These are phyloP conservation scores for Ustilago bromivora DNA, from an alignment of 1,284 basidiomycete species.

Conservation along the genomic window DNA sequence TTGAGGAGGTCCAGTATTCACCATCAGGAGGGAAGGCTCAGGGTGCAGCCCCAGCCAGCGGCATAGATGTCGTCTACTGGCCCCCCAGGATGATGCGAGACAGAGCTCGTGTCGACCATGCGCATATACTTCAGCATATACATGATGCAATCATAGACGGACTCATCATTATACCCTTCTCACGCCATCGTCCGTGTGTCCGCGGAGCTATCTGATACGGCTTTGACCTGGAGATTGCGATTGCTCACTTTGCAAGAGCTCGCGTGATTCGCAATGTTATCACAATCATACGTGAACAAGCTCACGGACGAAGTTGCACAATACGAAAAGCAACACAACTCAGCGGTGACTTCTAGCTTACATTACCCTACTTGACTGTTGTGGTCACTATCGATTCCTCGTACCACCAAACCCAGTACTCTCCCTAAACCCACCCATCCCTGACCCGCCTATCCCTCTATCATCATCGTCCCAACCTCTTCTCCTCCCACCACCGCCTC, in stretches of 20 bases:
- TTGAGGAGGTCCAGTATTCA: constrained; percentile 47
- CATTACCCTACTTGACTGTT: background rate
- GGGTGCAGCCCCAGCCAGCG: constrained; percentile 11
- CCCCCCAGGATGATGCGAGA: background rate
- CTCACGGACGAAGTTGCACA: too few species aligned
- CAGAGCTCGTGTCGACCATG: background rate
- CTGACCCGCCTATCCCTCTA: constrained; percentile 9
- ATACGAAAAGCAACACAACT: background rate
- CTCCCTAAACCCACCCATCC: constrained; percentile 14
- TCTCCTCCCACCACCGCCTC: constrained; percentile 2
- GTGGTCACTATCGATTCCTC: constrained; percentile 31
- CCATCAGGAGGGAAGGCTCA: constrained; percentile 23
- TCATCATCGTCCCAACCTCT: constrained; percentile 27
- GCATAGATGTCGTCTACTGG: constrained; percentile 7
- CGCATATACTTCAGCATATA: constrained; percentile 1
- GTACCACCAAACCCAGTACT: constrained; percentile 59
- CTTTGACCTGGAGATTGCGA: too few species aligned
- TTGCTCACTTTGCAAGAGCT: too few species aligned
- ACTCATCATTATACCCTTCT: background rate
- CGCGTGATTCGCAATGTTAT: background rate
- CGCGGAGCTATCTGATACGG: too few species aligned
- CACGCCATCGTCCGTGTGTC: background rate
- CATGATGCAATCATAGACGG: background rate
- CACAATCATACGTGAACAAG: background rate
- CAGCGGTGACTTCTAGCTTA: background rate